phyloP scores from a whole-genome alignment of 257 asterid genomes.

The Solanum medicagineum region DNA sequence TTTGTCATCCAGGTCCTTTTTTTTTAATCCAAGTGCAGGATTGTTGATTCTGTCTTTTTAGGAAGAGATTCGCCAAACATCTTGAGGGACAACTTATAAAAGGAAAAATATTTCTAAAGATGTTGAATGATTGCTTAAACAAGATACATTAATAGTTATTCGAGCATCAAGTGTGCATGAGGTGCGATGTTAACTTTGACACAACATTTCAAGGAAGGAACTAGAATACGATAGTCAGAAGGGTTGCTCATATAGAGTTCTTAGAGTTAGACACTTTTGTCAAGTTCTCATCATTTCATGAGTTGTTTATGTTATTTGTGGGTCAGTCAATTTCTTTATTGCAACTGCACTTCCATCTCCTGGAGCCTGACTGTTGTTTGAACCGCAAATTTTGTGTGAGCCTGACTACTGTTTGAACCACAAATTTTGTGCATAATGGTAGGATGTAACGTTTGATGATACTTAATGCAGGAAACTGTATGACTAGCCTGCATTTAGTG shows the following conservation, averaged over 20 bases:
- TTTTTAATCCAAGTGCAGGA: neutral
- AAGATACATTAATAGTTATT: too few relatives aligned
- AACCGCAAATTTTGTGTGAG: neutral
- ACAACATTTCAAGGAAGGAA: too few relatives aligned
- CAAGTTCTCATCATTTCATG: conserved; percentile 82
- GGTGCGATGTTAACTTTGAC: too few relatives aligned
- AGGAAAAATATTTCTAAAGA: too few relatives aligned
- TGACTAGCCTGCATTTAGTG: neutral
- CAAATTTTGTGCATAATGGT: neutral
- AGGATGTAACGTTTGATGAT: neutral
- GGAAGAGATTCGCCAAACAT: conserved; percentile 79
- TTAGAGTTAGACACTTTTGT: conserved; percentile 75
- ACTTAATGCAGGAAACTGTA: neutral
- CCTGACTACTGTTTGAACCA: neutral
- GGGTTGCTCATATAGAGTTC: conserved; percentile 57
- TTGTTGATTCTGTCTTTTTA: conserved; percentile 15
- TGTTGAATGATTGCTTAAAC: too few relatives aligned
- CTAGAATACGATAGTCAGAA: too few relatives aligned
- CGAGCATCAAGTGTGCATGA: too few relatives aligned
- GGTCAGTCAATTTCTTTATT: neutral
- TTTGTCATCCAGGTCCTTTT: neutral
- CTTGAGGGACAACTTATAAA: too few relatives aligned
- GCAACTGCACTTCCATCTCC: neutral
- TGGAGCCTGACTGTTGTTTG: neutral
- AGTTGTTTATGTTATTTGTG: conserved; percentile 43